A percentile compares a stretch with the other conserved stretches of the same genome.
Conservation (phyloP, 106 monocot species). For the Chionographis japonica region DNA sequence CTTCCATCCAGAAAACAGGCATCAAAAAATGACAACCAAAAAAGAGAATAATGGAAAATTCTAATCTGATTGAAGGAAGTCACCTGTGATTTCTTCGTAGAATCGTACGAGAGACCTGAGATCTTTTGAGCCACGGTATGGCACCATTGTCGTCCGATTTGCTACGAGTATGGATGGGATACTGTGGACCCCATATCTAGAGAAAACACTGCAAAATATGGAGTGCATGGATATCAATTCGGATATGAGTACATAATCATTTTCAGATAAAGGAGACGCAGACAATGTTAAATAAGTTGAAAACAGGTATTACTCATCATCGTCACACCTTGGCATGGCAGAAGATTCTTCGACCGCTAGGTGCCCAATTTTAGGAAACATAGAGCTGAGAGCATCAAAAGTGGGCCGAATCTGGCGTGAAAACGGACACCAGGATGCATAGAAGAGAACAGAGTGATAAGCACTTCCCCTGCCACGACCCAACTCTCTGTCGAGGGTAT, state of each 20-base stretch:
- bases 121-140: conserved; percentile 61
- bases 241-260: background rate
- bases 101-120: conserved; percentile 54
- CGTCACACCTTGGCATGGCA: conserved; percentile 47
- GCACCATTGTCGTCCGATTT: conserved; percentile 37
- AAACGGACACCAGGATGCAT: conserved; percentile 71
- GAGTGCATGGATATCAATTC: background rate
- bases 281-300: too few species aligned
- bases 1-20: too few species aligned
- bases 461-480: conserved; percentile 9
- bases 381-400: conserved; percentile 47
- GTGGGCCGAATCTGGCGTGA: conserved; percentile 22
- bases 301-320: background rate
- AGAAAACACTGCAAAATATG: conserved; percentile 56
- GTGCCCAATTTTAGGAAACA: conserved; percentile 59
- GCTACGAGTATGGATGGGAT: conserved; percentile 68
- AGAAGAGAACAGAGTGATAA: conserved; percentile 45
- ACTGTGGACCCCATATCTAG: conserved; percentile 76
- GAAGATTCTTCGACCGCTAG: conserved; percentile 54
- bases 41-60: too few species aligned
- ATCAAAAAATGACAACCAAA: too few species aligned
- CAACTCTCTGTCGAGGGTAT: conserved; percentile 20
- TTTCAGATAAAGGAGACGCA: background rate
- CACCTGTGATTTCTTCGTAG: conserved; percentile 70
- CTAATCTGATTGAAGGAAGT: background rate